Evolutionary conservation across 2,329 filamentous ascomycete species (phyloP).

Genomic region (Pseudocercospora fuligena): DNA sequence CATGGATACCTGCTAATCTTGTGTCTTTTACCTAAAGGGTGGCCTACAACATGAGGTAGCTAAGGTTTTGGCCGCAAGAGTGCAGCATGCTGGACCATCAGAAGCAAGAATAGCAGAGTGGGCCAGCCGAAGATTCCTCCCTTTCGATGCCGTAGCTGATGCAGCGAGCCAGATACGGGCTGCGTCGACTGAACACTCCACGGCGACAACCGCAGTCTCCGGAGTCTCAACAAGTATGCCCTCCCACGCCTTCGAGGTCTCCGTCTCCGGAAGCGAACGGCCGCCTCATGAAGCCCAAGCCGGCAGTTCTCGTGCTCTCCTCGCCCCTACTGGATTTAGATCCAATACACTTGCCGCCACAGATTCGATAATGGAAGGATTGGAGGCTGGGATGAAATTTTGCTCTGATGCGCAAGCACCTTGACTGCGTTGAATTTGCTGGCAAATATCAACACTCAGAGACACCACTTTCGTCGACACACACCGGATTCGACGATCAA

Average conservation of each 20-base stretch:
- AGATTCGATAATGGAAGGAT: background rate
- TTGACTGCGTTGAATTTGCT: background rate
- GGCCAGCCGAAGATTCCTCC: background rate
- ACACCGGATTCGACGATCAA: too few species aligned
- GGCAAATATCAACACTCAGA: background rate
- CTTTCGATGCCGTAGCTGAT: background rate
- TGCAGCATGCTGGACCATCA: background rate
- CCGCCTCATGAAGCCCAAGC: background rate
- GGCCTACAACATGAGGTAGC: slow-evolving; percentile 3
- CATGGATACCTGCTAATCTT: background rate
- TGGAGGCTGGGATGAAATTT: background rate
- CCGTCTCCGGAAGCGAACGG: background rate
- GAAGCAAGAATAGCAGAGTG: slow-evolving; percentile 2
- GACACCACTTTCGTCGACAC: too few species aligned
- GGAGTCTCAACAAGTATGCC: background rate
- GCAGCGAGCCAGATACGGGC: background rate
- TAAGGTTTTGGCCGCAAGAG: background rate
- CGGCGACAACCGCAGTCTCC: background rate
- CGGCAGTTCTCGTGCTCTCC: background rate
- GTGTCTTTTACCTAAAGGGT: background rate
- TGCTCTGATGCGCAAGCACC: background rate
- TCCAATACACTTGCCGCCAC: background rate
- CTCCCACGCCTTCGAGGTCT: background rate
- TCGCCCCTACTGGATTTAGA: background rate
- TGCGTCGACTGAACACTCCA: background rate